phyloP scores from a whole-genome alignment of 306 rosid genomes.

The Dryas drummondii region DNA sequence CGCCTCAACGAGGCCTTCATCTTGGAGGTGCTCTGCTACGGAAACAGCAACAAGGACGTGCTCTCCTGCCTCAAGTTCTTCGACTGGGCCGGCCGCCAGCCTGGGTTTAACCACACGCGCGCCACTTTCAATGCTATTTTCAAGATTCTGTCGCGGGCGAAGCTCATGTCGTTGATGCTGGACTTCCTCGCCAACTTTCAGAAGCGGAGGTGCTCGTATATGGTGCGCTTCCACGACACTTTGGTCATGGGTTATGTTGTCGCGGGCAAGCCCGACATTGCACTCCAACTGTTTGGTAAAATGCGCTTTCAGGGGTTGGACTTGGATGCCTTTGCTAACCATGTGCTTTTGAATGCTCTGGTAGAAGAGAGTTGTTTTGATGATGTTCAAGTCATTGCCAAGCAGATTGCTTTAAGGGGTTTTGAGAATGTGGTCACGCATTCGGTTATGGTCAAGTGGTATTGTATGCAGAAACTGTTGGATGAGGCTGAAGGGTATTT shows the following conservation, averaged over 20 bases:
- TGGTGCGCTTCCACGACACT: slow-evolving; percentile 47
- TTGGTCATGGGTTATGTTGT: slow-evolving; percentile 77
- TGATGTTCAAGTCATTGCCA: slow-evolving; percentile 40
- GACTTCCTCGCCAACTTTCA: slow-evolving; percentile 45
- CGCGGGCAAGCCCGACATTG: slow-evolving; percentile 60
- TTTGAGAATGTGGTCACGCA: slow-evolving; percentile 43
- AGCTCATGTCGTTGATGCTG: slow-evolving; percentile 44
- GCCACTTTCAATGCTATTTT: slow-evolving; percentile 58
- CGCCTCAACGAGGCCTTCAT: slow-evolving; percentile 52
- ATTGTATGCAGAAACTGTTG: slow-evolving; percentile 49
- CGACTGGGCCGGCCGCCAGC: slow-evolving; percentile 89
- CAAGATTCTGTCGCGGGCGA: slow-evolving; percentile 53
- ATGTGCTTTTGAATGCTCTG: slow-evolving; percentile 57
- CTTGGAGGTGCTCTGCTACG: slow-evolving; percentile 52
- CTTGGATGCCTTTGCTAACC: slow-evolving; percentile 52
- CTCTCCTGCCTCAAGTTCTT: slow-evolving; percentile 77
- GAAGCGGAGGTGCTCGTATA: slow-evolving; percentile 9
- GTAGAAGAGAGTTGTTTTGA: slow-evolving; percentile 49
- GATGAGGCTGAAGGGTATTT: slow-evolving; percentile 59
- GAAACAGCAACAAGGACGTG: slow-evolving; percentile 34
- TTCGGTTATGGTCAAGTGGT: slow-evolving; percentile 42
- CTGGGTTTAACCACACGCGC: slow-evolving; percentile 54
- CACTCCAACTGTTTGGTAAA: slow-evolving; percentile 61
- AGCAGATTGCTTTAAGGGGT: slow-evolving; percentile 56
- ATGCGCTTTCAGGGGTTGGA: slow-evolving; percentile 79